Base-by-base conservation (phyloP, 2,329 filamentous ascomycete species). In the Monosporascus ibericus region DNA sequence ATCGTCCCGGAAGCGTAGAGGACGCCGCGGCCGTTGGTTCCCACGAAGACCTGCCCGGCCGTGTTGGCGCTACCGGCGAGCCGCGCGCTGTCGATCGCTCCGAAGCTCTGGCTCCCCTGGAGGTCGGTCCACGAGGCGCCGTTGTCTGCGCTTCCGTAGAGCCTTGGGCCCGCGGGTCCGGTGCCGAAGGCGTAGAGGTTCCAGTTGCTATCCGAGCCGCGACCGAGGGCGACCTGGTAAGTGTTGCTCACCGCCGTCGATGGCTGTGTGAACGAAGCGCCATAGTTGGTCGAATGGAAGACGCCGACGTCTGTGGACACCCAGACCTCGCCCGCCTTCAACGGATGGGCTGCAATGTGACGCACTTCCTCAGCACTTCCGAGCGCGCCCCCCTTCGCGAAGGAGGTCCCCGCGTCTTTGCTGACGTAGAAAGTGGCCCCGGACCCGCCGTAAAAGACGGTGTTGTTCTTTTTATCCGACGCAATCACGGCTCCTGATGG, bases 241-340 rank as follows among this genome's bases (percentile, higher is more conserved):
- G 72, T 73, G 52, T 71, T 65, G 2, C 63, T 72, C 18, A 77
- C 56, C 8, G 55, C 55, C 0, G 64, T 60, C 5, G 70, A 68
- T 0, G 72, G 60, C 25, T 71, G 63, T 0, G 71, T 68, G 57
- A 82, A 82, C 1, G 71, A 72, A 4, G 65, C 61, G 5, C 78
- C 81, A 37, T 68, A 80, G 62, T 83, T 64, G 6, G 72, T 76
- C 9, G 76, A 80, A 58, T 74, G 74, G 68, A 78, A 82, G 47
- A 84, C 65, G 6, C 81, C 81, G 0, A 60, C 66, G 50, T 81
- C 71, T 0, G 80, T 82, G 1, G 79, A 80, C 2, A 79, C 79
- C 65, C 75, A 81, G 47, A 88, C 74, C 47, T 84, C 79, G 14
- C 86, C 84, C 0, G 81, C 79, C 11, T 73, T 71, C 6, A 75